These are phyloP conservation scores for Alternaria conjuncta DNA, from an alignment of 2,329 filamentous ascomycete species.

Conservation along the genomic window DNA sequence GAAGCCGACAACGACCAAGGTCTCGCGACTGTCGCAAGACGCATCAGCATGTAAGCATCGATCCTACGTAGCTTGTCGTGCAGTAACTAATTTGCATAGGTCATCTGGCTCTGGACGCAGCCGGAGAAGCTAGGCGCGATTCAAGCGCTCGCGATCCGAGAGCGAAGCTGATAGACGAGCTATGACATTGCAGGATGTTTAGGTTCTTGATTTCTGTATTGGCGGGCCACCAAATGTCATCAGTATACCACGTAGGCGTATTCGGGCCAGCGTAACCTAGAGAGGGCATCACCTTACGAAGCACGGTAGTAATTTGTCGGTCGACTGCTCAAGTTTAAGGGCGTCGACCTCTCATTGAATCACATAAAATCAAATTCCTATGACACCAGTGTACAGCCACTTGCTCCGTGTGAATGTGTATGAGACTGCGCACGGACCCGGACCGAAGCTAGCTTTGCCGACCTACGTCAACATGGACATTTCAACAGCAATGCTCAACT, in stretches of 20 bases:
- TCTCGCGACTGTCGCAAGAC: constrained; percentile 82
- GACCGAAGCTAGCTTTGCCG: constrained; percentile 34
- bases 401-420: not conserved
- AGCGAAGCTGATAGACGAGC: constrained; percentile 11
- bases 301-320: constrained; percentile 41
- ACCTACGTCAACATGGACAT: constrained; percentile 31
- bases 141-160: constrained; percentile 24
- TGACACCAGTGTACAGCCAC: not conserved
- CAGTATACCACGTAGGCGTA: constrained; percentile 38
- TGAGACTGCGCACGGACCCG: constrained; percentile 23
- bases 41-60: constrained; percentile 90
- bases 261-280: constrained; percentile 35
- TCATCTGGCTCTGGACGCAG: constrained; percentile 50
- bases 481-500: constrained; percentile 33
- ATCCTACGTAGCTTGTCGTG: not conserved
- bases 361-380: constrained; percentile 24
- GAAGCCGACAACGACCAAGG: constrained; percentile 93
- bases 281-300: constrained; percentile 36
- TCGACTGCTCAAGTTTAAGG: constrained; percentile 15
- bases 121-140: constrained; percentile 38
- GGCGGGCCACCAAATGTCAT: constrained; percentile 28
- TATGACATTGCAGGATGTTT: constrained; percentile 9
- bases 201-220: constrained; percentile 25
- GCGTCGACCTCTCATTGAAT: constrained; percentile 31
- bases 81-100: constrained; percentile 38